Base-by-base conservation (phyloP, 225 moss, liverwort and hornwort genomes). In the Takakia lepidozioides region DNA sequence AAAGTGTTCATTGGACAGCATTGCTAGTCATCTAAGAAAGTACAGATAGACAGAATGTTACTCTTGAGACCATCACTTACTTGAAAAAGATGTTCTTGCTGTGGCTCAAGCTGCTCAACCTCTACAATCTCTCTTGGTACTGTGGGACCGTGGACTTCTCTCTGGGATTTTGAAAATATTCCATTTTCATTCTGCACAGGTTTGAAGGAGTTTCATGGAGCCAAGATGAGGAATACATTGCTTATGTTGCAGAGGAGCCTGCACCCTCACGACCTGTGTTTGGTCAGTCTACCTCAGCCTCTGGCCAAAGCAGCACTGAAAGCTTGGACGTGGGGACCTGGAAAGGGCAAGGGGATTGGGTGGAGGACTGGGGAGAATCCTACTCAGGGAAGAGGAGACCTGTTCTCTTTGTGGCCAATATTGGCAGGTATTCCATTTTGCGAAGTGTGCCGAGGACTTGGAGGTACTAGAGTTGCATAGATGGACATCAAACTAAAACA, bases 161-260 rank as follows among this genome's bases (percentile, higher is more conserved):
- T n/a, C n/a, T n/a, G n/a, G n/a, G n/a, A n/a, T n/a, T 20, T 10
- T 25, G 13, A 14, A 7, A 51, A 5, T 15, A 17, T 2, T 13
- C 14, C 4, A 10, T 51, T 29, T 29, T 4, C 1, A 18, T 21
- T 57, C 27, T 46, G 35, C 28, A 53, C 75, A 92, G 88, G 92
- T 98, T 98, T 50, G 98, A 98, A 68, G 98, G 98, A 49, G 87
- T 98, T 17, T 85, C 87, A 14, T 98, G 98, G 98, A 98, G 80
- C 46, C 80, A 78, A 48, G 66, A 72, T 29, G 98, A 98, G 54
- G 85, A 87, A 38, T 71, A 52, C 20, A 72, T 98, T 46, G 87
- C 98, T 0, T 98, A 98, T 37, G 84, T 98, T 38, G 98, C 98
- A 42, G 98, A 98, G 62, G 98, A 91, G 56, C 80, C 84, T 38